phyloP scores from a whole-genome alignment of 2,329 filamentous ascomycete genomes.

The Fusarium newnesense region DNA sequence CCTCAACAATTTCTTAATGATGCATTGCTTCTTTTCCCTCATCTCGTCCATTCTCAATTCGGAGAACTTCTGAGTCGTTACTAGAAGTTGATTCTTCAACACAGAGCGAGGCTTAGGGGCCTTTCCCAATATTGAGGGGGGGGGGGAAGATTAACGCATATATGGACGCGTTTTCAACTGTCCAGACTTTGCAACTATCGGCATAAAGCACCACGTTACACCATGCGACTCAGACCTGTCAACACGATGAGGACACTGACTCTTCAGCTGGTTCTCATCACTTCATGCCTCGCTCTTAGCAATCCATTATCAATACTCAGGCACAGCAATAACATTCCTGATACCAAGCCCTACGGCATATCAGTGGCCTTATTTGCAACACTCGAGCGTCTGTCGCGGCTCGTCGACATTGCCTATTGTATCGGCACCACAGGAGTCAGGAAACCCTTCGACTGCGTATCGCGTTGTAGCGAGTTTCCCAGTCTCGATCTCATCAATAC shows the following conservation, averaged over 20 bases:
- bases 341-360: conserved; percentile 55
- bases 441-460: conserved; percentile 85
- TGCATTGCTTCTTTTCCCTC: neutral
- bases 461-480: conserved; percentile 86
- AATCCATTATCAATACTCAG: conserved; percentile 19
- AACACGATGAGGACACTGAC: conserved; percentile 13
- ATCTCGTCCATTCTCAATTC: neutral
- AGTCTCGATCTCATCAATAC: conserved; percentile 81
- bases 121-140: neutral
- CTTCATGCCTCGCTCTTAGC: conserved; percentile 18
- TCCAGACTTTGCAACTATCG: neutral
- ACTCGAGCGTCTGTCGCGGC: conserved; percentile 86
- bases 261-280: conserved; percentile 33
- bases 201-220: neutral
- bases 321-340: neutral
- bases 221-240: conserved; percentile 18
- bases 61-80: neutral
- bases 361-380: conserved; percentile 71
- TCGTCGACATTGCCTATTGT: conserved; percentile 96
- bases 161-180: neutral
- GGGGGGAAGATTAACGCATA: neutral
- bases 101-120: neutral
- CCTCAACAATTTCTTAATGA: conserved; percentile 13
- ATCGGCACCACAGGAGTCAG: conserved; percentile 85
- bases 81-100: neutral